Base-by-base conservation (phyloP, 345 rosid genomes). In the Limnanthes douglasii region DNA sequence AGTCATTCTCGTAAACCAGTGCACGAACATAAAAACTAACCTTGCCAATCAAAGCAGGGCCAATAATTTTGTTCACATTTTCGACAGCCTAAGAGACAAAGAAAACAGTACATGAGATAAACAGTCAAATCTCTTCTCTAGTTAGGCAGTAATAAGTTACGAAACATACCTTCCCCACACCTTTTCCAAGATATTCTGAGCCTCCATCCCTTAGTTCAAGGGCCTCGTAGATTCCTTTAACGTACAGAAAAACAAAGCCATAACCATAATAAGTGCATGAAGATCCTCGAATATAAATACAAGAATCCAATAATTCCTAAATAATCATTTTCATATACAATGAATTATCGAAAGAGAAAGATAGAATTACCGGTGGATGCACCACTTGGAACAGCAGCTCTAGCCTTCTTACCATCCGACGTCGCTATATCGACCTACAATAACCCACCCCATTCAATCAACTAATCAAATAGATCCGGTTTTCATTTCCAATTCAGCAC, bases 331-430 rank as follows among this genome's bases (percentile, higher is more conserved):
- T 18, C 29, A 27, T 15, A 16, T 26, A 26, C 15, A 9, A 15
- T 20, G 15, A 13, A 11, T 7, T 12, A 15, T 35, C 11, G 22
- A 5, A 13, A 26, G 0, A 6, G 8, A 22, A 20, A 17, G 3
- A 29, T 31, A 18, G 12, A n/a, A 25, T 32, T 73, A 88, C 97
- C 97, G 12, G 95, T 83, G 49, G 97, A 88, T 54, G 97, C 97
- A 39, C 95, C 97, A 51, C 97, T 88, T 0, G 97, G 95, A 23
- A 88, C 97, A 3, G 93, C 95, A 13, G 97, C 97, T 48, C 90
- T 71, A 5, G 63, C 72, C 35, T 63, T 48, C 27, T 39, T 40
- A 15, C 76, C 90, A 39, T 53, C 65, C 3, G 81, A 71, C 35
- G 73, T 66, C 15, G 31, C 43, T 9, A 83, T 47, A 43, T 88